Conservation (phyloP, 345 rosid genomes). For the Lumnitzera littorea region DNA sequence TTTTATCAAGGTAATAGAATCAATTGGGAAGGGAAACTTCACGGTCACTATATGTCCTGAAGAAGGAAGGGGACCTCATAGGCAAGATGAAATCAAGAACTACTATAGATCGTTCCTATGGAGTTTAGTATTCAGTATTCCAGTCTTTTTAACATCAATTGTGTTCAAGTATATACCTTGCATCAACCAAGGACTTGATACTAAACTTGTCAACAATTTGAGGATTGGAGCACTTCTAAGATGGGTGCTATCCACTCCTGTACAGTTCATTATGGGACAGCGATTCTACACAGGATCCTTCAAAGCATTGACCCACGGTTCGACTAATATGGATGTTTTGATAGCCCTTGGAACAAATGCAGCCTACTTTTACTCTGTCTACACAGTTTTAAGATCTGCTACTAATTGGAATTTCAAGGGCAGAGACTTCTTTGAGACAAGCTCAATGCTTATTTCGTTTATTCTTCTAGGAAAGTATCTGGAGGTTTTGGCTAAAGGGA, state of each 20-base stretch:
- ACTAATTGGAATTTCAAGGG: conserved; percentile 47
- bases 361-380: conserved; percentile 82
- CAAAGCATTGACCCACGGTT: conserved; percentile 60
- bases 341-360: conserved; percentile 84
- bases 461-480: conserved; percentile 81
- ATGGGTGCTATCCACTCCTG: conserved; percentile 72
- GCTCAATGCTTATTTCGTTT: conserved; percentile 87
- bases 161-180: conserved; percentile 70
- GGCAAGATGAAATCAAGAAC: conserved; percentile 47
- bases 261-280: conserved; percentile 72
- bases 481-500: conserved; percentile 77
- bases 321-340: conserved; percentile 88
- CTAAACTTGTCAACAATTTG: conserved; percentile 62
- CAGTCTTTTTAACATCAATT: conserved; percentile 75
- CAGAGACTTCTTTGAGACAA: conserved; percentile 80
- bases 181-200: conserved; percentile 40
- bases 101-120: conserved; percentile 54
- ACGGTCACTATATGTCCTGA: conserved; percentile 53
- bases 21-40: conserved; percentile 51
- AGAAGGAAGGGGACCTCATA: conserved; percentile 40
- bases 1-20: conserved; percentile 56
- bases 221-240: conserved; percentile 50
- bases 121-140: conserved; percentile 81
- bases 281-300: conserved; percentile 70
- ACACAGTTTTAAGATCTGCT: conserved; percentile 66